Evolutionary conservation across 1,284 basidiomycete genomes (phyloP), one percentile per base, ranked within the genome.

Genomic region (Melampsora larici-populina): DNA sequence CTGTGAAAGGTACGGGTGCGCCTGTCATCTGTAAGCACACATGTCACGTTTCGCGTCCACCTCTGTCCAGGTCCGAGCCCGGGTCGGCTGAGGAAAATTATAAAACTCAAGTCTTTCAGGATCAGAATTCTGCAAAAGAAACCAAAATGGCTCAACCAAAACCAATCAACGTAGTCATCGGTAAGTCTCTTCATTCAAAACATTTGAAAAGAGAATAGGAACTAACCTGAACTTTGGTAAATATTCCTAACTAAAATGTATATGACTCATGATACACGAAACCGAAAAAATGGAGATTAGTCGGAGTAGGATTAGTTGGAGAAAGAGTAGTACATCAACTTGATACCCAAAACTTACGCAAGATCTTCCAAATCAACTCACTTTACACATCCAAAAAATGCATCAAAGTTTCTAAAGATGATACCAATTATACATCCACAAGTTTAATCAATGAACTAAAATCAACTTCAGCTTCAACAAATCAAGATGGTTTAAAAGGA

Each of bases 291-390:
- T 13, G 8, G 55, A 58, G 29, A 58, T 5, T 58, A 75, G 72
- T 75, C 21, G 72, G 72, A n/a, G 72, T 75, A 21, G 72, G 72
- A 31, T 55, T 75, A 51, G 72, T 75, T 11, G 72, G 72, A 48
- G 72, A 75, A 31, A 43, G 58, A 31, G 72, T 75, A 26, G 72
- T 75, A 15, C 72, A 75, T 33, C 72, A 75, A 55, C 65, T 75
- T 33, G 65, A 66, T 63, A 58, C 55, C 17, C 3, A 13, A 13
- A 18, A 64, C 9, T 26, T 75, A 7, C 63, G 65, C n/a, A 58
- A 49, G n/a, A 40, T 63, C 48, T 75, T 75, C 49, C 26, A 24
- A 51, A 67, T 75, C 63, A 66, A 55, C 8, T 67, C 72, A n/a
- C 65, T 75, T 17, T 64, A 75, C n/a, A 75, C 72, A 11, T 75